These are phyloP conservation scores for Tremella mesenterica DNA, from an alignment of 768 basidiomycete genomes.

Conservation along the genomic window DNA sequence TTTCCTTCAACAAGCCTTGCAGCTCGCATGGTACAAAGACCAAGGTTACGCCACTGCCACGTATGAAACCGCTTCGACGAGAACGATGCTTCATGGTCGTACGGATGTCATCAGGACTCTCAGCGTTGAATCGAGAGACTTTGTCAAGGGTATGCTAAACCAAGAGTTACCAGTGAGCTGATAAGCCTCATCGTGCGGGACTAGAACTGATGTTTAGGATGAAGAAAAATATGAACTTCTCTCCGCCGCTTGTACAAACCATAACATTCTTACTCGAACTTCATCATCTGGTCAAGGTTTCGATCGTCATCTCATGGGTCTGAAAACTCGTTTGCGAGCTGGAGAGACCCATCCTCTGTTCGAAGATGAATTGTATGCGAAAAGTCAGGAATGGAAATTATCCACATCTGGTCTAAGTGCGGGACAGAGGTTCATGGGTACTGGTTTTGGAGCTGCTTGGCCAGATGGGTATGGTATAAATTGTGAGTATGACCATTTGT, in stretches of 20 bases:
- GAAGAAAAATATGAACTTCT: slow-evolving; percentile 51
- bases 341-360: slow-evolving; percentile 60
- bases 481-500: slow-evolving; percentile 62
- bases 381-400: slow-evolving; percentile 74
- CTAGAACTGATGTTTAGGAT: slow-evolving; percentile 32
- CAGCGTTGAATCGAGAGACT: slow-evolving; percentile 62
- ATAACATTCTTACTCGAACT: slow-evolving; percentile 63
- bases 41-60: slow-evolving; percentile 72
- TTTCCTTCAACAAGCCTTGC: slow-evolving; percentile 82
- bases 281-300: slow-evolving; percentile 74
- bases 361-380: slow-evolving; percentile 64
- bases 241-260: slow-evolving; percentile 59
- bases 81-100: slow-evolving; percentile 74
- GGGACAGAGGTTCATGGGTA: slow-evolving; percentile 76
- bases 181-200: slow-evolving; percentile 19
- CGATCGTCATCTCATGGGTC: slow-evolving; percentile 83
- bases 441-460: slow-evolving; percentile 79
- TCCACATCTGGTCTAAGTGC: slow-evolving; percentile 84
- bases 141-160: slow-evolving; percentile 67
- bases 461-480: slow-evolving; percentile 89
- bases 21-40: slow-evolving; percentile 79
- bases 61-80: slow-evolving; percentile 85
- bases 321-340: slow-evolving; percentile 56
- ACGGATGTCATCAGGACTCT: slow-evolving; percentile 81
- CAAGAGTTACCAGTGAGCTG: slow-evolving; percentile 37